A percentile compares a stretch with the other conserved stretches of the same genome.
Conservation (phyloP, 345 rosid genomes). For the Firmiana major region DNA sequence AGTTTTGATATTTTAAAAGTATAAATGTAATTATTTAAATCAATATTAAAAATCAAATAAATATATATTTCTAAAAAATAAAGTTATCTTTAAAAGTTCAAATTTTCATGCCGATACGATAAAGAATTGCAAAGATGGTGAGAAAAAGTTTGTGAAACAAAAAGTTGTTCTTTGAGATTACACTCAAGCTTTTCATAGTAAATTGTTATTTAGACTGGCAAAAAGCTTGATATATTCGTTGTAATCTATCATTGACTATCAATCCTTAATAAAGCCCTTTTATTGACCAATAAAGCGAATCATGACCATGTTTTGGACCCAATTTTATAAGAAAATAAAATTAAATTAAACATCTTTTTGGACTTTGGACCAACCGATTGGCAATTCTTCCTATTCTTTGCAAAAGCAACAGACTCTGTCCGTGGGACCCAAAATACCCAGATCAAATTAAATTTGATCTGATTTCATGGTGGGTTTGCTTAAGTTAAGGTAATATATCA, state of each 20-base stretch:
- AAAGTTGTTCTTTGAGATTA: background rate
- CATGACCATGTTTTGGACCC: background rate
- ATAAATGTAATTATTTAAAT: no score
- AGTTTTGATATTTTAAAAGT: no score
- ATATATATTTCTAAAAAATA: no score
- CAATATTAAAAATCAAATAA: no score
- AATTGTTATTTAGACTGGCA: background rate
- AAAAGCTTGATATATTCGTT: background rate
- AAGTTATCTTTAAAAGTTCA: no score
- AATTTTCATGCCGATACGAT: no score
- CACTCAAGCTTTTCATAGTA: background rate
- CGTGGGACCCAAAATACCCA: background rate
- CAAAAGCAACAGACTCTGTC: background rate
- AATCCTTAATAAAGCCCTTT: constrained; percentile 4
- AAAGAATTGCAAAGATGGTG: background rate
- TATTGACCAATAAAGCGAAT: constrained; percentile 10
- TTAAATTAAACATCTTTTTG: background rate
- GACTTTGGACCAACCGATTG: background rate
- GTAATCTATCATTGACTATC: background rate
- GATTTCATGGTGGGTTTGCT: constrained; percentile 6
- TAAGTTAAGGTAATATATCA: constrained; percentile 11
- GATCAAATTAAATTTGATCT: constrained; percentile 8
- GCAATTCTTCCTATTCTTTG: background rate
- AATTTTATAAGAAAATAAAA: no score
- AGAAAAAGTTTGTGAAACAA: background rate